Percentiles rank a stretch among this genome's conserved stretches.
Conservation (phyloP, 2,329 filamentous ascomycete genomes). For the Scedosporium minutisporum region DNA sequence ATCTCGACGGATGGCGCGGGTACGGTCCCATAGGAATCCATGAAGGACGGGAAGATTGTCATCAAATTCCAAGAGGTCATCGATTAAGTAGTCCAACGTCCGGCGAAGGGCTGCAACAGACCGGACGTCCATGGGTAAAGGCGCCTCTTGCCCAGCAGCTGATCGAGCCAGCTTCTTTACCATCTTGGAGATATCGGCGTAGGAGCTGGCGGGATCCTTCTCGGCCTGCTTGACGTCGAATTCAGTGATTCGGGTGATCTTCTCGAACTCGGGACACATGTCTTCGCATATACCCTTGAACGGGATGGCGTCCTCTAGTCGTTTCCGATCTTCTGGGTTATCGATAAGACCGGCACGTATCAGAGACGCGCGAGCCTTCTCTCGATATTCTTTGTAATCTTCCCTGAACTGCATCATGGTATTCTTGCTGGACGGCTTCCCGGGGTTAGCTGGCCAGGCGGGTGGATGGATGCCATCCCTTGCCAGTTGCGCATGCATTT, state of each 20-base stretch:
- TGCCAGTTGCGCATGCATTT: constrained; percentile 42
- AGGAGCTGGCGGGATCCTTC: constrained; percentile 33
- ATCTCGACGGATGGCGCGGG: constrained; percentile 56
- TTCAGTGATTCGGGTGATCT: constrained; percentile 52
- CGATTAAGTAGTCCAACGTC: constrained; percentile 54
- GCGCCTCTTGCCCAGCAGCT: constrained; percentile 57
- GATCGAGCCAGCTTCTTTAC: constrained; percentile 60
- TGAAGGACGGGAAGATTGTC: constrained; percentile 46
- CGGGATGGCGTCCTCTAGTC: constrained; percentile 52
- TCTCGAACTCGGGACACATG: constrained; percentile 61
- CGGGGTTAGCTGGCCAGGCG: constrained; percentile 44
- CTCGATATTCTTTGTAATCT: constrained; percentile 46
- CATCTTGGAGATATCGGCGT: constrained; percentile 44
- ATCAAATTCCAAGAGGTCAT: constrained; percentile 46
- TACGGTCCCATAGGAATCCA: constrained; percentile 59
- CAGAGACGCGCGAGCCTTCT: constrained; percentile 45
- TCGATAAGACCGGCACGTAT: constrained; percentile 53
- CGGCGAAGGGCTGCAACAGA: constrained; percentile 47
- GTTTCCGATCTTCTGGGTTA: constrained; percentile 53
- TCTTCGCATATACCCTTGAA: constrained; percentile 61
- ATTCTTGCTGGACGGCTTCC: constrained; percentile 38
- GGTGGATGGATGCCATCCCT: constrained; percentile 46
- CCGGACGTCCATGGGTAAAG: constrained; percentile 58
- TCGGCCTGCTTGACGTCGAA: constrained; percentile 48
- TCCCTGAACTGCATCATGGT: constrained; percentile 46